Conservation (phyloP, 2,329 filamentous ascomycete species). For the Paraphoma sp. region DNA sequence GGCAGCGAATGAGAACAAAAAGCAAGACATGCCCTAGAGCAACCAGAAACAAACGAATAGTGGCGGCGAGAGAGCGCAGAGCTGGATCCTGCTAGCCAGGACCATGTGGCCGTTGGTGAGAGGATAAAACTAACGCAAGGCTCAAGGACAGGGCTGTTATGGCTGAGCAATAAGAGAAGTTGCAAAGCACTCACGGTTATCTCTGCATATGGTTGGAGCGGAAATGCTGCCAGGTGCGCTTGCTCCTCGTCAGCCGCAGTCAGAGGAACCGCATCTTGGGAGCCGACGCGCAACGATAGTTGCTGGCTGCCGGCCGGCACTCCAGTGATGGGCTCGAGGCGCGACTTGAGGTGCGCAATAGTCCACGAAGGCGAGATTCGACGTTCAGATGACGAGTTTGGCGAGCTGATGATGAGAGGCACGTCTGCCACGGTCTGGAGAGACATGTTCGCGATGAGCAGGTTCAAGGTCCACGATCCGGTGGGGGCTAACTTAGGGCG, state of each 20-base stretch:
- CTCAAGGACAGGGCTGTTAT: conserved; percentile 22
- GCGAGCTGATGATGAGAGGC: conserved; percentile 75
- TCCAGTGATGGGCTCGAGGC: conserved; percentile 92
- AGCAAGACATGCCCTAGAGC: conserved; percentile 7
- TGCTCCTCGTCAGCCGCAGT: conserved; percentile 76
- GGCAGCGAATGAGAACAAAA: conserved; percentile 18
- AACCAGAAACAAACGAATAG: conserved; percentile 9
- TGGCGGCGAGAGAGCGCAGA: conserved; percentile 13
- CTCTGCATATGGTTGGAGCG: conserved; percentile 76
- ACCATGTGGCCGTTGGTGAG: conserved; percentile 41
- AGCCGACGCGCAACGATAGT: conserved; percentile 72
- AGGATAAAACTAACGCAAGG: conserved; percentile 20
- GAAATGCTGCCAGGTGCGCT: conserved; percentile 68
- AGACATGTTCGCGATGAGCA: conserved; percentile 31
- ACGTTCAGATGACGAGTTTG: conserved; percentile 82
- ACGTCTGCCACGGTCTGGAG: conserved; percentile 69
- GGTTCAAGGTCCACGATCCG: conserved; percentile 1
- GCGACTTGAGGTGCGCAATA: conserved; percentile 80
- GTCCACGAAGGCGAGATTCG: conserved; percentile 93
- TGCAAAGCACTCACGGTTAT: conserved; percentile 70
- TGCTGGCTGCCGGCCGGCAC: conserved; percentile 81
- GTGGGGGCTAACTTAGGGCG: conserved; percentile 19
- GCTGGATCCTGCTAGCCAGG: conserved; percentile 12
- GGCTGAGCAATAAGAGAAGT: conserved; percentile 20
- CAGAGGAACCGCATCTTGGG: conserved; percentile 68